Evolutionary conservation across 2,329 filamentous ascomycete species (phyloP), one percentile per base, ranked within the genome.

Genomic region (Cladosporium sp.): DNA sequence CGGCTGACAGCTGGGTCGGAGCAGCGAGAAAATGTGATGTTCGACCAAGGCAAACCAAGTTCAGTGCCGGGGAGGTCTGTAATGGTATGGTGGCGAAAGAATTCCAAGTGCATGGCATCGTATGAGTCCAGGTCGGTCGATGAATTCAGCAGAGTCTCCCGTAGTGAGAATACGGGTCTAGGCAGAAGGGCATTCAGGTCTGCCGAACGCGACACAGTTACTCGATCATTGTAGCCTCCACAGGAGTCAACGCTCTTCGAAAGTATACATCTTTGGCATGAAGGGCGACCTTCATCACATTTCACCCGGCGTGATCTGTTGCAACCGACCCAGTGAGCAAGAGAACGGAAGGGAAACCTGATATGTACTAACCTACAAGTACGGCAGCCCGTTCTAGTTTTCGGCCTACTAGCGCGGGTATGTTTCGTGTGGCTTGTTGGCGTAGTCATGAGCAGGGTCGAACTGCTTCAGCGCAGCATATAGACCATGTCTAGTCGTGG

Each of bases 221-320:
- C n/a, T n/a, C n/a, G n/a, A n/a, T n/a, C n/a, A n/a, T n/a, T n/a
- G 35, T 38, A 15, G 33, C 33, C n/a, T 16, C 32, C 43, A 15
- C 43, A 46, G 19, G n/a, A n/a, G n/a, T n/a, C n/a, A n/a, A n/a
- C 32, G 19, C 43, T 32, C n/a, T 46, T 36, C 4, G 43, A 38
- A 4, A 19, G 29, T 5, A 30, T 32, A 32, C 53, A 54, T 20
- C 41, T 41, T 15, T 16, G 27, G 19, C 53, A 54, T 25, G 25
- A 22, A 12, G 53, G 53, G 4, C 53, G 50, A 5, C 19, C 32
- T 18, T 55, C 52, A 48, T 54, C 49, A 32, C 48, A 54, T 29
- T 52, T 51, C 4, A 51, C 43, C 13, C 47, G 49, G 6, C 51
- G 50, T 19, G 39, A 35, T 43, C 47, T 50, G n/a, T n/a, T n/a